Evolutionary conservation across 2,329 filamentous ascomycete genomes (phyloP).

Genomic region (Aspergillus tanneri): DNA sequence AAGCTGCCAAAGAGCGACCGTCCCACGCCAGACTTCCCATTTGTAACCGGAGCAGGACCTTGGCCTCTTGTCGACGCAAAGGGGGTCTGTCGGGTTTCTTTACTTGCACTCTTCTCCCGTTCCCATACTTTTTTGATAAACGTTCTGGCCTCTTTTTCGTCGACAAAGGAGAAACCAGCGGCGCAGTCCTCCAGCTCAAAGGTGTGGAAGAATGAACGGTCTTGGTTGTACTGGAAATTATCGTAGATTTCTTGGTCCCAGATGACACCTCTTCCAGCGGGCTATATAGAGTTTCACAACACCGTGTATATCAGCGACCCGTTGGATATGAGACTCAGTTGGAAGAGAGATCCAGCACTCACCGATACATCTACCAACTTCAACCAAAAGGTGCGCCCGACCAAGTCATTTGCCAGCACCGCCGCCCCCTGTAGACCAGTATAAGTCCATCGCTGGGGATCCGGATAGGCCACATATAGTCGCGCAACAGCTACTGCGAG

Average conservation of each 20-base stretch:
- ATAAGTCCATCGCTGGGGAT: constrained; percentile 84
- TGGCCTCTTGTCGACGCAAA: constrained; percentile 59
- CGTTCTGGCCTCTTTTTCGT: constrained; percentile 95
- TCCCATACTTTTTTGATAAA: constrained; percentile 98
- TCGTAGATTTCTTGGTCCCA: constrained; percentile 99
- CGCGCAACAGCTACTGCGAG: constrained; percentile 89
- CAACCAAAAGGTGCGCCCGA: constrained; percentile 94
- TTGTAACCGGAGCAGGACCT: constrained; percentile 44
- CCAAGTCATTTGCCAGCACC: constrained; percentile 88
- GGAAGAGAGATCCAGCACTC: constrained; percentile 39
- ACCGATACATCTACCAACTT: constrained; percentile 97
- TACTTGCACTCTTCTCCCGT: constrained; percentile 90
- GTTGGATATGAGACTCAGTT: background rate
- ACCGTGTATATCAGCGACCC: constrained; percentile 14
- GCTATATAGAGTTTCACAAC: constrained; percentile 50
- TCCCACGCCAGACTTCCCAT: constrained; percentile 48
- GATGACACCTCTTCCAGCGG: constrained; percentile 77
- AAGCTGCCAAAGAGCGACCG: constrained; percentile 54
- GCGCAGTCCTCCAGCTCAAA: constrained; percentile 94
- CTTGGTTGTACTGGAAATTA: constrained; percentile 90
- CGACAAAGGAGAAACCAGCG: constrained; percentile 85
- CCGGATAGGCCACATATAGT: constrained; percentile 89
- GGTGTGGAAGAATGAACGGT: constrained; percentile 94
- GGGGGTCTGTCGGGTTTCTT: constrained; percentile 75
- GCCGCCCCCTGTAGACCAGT: constrained; percentile 89